These are phyloP conservation scores for Clarireedia monteithiana DNA, from an alignment of 2,329 filamentous ascomycete species.

Conservation along the genomic window DNA sequence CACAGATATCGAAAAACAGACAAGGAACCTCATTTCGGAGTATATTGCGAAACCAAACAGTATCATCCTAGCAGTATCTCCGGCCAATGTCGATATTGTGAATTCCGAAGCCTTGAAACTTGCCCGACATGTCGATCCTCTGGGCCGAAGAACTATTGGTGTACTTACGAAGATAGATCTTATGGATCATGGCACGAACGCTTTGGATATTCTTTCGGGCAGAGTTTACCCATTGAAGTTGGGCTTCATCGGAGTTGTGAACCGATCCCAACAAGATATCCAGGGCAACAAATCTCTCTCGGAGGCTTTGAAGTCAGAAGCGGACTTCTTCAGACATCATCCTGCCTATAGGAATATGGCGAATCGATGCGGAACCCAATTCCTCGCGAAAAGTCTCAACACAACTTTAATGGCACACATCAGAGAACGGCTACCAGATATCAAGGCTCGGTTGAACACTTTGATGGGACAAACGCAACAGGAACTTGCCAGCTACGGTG, in stretches of 20 bases:
- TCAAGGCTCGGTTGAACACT: constrained; percentile 95
- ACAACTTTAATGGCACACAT: constrained; percentile 94
- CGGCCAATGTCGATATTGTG: constrained; percentile 95
- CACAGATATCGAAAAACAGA: constrained; percentile 97
- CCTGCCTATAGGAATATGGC: constrained; percentile 97
- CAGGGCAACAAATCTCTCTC: constrained; percentile 91
- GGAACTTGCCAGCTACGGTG: constrained; percentile 94
- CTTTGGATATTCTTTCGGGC: constrained; percentile 93
- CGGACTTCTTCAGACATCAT: constrained; percentile 95
- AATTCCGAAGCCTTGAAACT: constrained; percentile 97
- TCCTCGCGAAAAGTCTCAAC: constrained; percentile 89
- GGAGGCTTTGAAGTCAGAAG: constrained; percentile 81
- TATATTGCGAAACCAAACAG: constrained; percentile 99
- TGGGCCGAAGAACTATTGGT: constrained; percentile 90
- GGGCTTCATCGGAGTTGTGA: constrained; percentile 96
- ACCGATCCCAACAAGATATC: constrained; percentile 96
- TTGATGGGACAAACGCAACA: constrained; percentile 99
- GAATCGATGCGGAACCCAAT: constrained; percentile 86
- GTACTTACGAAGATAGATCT: constrained; percentile 95
- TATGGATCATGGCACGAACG: constrained; percentile 98
- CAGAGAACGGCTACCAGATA: constrained; percentile 89
- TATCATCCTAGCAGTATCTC: constrained; percentile 92
- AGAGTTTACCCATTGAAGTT: constrained; percentile 95
- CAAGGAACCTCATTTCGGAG: constrained; percentile 89
- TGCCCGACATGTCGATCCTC: constrained; percentile 90